Conservation (phyloP, 805 yeast species). For the Candida gorgasii region DNA sequence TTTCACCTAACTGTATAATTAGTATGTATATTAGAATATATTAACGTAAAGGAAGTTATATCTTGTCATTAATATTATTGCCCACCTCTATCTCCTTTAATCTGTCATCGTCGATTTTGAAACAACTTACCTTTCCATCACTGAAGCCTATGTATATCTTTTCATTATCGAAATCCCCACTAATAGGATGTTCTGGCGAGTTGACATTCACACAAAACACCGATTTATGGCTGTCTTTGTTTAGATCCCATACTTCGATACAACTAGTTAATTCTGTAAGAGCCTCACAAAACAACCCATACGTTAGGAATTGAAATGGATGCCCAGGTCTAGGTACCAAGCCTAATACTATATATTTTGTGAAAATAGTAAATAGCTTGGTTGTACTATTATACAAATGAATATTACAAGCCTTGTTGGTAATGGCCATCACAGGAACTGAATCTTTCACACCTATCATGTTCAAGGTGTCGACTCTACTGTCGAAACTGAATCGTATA, state of each 20-base stretch:
- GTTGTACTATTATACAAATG: constrained; percentile 12
- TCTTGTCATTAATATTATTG: constrained; percentile 16
- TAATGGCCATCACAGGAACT: constrained; percentile 9
- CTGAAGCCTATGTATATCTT: constrained; percentile 22
- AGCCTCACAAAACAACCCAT: constrained; percentile 20
- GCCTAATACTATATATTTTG: constrained; percentile 20
- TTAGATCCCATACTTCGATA: constrained; percentile 34
- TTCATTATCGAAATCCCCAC: constrained; percentile 16
- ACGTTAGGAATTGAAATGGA: constrained; percentile 26
- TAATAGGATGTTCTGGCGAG: constrained; percentile 10
- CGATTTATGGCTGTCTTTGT: constrained; percentile 4
- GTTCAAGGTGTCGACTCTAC: constrained; percentile 9
- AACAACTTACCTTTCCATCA: constrained; percentile 21
- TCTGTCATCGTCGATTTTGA: constrained; percentile 14
- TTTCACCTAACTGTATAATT: constrained; percentile 19
- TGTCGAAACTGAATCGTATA: constrained; percentile 13
- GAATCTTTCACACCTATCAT: constrained; percentile 12
- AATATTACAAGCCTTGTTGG: constrained; percentile 11
- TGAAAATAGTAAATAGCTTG: constrained; percentile 20
- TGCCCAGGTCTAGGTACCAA: constrained; percentile 20
- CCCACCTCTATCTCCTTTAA: neutral
- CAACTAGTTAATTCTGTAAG: constrained; percentile 12
- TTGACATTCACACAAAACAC: constrained; percentile 2
- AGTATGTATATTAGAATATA: constrained; percentile 5
- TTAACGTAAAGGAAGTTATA: neutral